Evolutionary conservation across 306 rosid genomes (phyloP), one percentile per base, ranked within the genome.

Genomic region (Castanea crenata): DNA sequence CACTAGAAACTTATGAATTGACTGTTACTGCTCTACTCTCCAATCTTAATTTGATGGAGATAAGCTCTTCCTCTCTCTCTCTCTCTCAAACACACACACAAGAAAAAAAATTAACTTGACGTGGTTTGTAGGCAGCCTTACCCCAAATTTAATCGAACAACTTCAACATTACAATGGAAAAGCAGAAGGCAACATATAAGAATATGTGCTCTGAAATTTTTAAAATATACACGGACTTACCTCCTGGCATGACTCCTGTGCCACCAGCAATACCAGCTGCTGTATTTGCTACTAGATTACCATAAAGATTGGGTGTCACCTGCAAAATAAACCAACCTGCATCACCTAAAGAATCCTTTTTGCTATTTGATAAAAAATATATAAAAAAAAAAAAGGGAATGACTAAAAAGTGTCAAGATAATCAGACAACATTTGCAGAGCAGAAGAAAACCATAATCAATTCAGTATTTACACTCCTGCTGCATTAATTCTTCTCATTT

Each of bases 201-300:
- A 68, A 35, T 68, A 34, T 3, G 54, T 7, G 69, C 10, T 44
- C 75, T 59, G 61, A 35, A 79, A 41, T 2, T 57, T 82, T 69
- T 71, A 63, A 77, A 52, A 64, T 3, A 65, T 15, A 2, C 25
- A 55, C 14, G 29, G 70, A 8, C 62, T 52, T 88, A 94, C 99
- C 99, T 89, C 97, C 99, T 0, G 97, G 99, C 99, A 94, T 94
- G 86, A 94, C 95, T 62, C 99, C 99, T 5, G 99, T 94, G 82
- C 99, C 99, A 79, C 97, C 97, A 25, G 97, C 99, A 80, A 95
- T 95, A 80, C 99, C 98, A 75, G 99, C 97, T 18, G 99, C 97
- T 18, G 98, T 95, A 83, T 95, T 95, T 77, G 99, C 97, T 41
- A 93, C 94, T 1, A 95, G 97, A 82, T 95, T 95, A 75, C 99